Evolutionary conservation across 2,329 filamentous ascomycete genomes (phyloP).

Genomic region (Ophiostoma novo-ulmi): DNA sequence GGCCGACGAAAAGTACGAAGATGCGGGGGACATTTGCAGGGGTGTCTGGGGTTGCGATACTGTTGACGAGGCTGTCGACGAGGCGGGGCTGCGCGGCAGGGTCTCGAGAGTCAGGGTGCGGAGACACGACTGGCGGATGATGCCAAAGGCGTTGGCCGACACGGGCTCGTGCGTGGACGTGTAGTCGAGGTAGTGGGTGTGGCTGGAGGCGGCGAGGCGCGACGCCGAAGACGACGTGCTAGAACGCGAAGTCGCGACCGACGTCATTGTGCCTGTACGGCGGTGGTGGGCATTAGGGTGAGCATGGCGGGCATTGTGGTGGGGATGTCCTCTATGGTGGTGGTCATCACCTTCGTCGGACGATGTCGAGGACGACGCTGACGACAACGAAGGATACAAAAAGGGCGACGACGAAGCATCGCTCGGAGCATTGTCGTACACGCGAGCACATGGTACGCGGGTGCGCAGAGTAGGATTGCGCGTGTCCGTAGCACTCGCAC

Average conservation of each 20-base stretch:
- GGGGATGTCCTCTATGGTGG: slow-evolving; percentile 19
- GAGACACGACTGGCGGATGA: slow-evolving; percentile 60
- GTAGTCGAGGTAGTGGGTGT: slow-evolving; percentile 63
- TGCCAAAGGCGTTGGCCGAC: slow-evolving; percentile 58
- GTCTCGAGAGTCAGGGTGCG: slow-evolving; percentile 63
- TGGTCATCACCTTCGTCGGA: slow-evolving; percentile 51
- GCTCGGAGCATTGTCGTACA: slow-evolving; percentile 42
- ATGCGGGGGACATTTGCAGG: slow-evolving; percentile 25
- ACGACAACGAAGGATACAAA: slow-evolving; percentile 45
- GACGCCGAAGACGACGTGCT: slow-evolving; percentile 46
- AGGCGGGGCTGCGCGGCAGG: slow-evolving; percentile 50
- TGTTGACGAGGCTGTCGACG: slow-evolving; percentile 33
- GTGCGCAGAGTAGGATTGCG: slow-evolving; percentile 56
- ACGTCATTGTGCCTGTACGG: slow-evolving; percentile 42
- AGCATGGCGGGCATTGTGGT: slow-evolving; percentile 1
- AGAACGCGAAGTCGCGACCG: slow-evolving; percentile 47
- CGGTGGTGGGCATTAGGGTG: slow-evolving; percentile 29
- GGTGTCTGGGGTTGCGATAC: slow-evolving; percentile 29
- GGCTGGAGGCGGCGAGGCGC: slow-evolving; percentile 34
- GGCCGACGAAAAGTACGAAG: slow-evolving; percentile 13
- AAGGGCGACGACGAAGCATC: slow-evolving; percentile 46
- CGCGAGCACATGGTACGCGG: slow-evolving; percentile 54
- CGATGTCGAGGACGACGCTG: slow-evolving; percentile 35
- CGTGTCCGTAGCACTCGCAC: slow-evolving; percentile 28
- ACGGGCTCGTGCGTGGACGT: slow-evolving; percentile 63